phyloP scores from a whole-genome alignment of 2,329 filamentous ascomycete species.

The Trichoderma sp. region DNA sequence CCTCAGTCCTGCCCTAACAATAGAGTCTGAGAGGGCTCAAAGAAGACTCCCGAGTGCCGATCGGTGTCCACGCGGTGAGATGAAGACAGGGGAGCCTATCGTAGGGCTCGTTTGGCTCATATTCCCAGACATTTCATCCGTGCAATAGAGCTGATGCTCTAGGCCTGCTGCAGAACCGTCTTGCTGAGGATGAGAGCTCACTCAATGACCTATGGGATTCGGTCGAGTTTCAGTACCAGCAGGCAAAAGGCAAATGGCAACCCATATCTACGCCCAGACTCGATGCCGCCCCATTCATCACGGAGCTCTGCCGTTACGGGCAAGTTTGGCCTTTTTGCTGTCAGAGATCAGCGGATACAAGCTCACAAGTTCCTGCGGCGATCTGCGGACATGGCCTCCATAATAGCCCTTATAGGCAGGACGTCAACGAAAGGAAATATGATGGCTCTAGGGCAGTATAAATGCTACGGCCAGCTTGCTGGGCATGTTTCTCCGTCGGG shows the following conservation, averaged over 20 bases:
- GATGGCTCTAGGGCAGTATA: background rate
- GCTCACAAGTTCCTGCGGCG: background rate
- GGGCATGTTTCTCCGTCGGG: background rate
- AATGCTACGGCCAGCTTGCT: background rate
- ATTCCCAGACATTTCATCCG: too few relatives aligned
- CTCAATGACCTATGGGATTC: too few relatives aligned
- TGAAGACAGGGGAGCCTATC: background rate
- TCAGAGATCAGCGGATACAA: slow-evolving; percentile 18
- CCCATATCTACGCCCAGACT: too few relatives aligned
- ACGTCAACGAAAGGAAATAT: background rate
- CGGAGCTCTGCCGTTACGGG: slow-evolving; percentile 2
- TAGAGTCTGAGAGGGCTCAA: background rate
- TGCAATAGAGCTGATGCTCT: too few relatives aligned
- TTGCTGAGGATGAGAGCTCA: too few relatives aligned
- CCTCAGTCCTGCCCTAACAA: slow-evolving; percentile 5
- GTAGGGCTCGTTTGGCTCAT: too few relatives aligned
- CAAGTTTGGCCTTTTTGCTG: background rate
- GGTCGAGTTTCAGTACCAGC: too few relatives aligned
- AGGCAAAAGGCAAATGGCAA: too few relatives aligned
- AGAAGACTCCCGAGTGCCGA: slow-evolving; percentile 9
- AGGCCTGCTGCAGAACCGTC: too few relatives aligned
- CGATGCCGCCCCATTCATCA: slow-evolving; percentile 13
- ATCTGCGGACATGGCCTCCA: background rate
- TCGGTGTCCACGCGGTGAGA: slow-evolving; percentile 13
- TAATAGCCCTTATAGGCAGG: slow-evolving; percentile 11